phyloP scores from a whole-genome alignment of 352 stramenopile species.

The Phytophthora citricola region DNA sequence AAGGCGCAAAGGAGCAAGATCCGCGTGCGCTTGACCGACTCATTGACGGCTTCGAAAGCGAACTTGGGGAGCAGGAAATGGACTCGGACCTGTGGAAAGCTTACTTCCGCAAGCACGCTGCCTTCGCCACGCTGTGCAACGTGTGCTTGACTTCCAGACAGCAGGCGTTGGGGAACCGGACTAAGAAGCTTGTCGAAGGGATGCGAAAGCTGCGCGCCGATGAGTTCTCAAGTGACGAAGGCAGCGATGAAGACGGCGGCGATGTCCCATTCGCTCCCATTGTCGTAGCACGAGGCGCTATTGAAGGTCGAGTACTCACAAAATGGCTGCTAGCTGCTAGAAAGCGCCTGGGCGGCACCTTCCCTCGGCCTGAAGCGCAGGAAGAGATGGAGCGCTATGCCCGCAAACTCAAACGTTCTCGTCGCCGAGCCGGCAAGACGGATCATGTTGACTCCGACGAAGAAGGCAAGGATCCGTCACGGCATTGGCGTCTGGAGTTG shows the following conservation, averaged over 20 bases:
- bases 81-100: constrained; percentile 96
- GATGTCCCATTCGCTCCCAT: constrained; percentile 92
- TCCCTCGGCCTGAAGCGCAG: constrained; percentile 86
- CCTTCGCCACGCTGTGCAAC: constrained; percentile 95
- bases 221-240: constrained; percentile 93
- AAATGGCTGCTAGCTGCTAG: constrained; percentile 95
- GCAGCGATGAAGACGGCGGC: constrained; percentile 77
- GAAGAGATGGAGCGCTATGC: constrained; percentile 94
- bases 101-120: constrained; percentile 95
- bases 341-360: constrained; percentile 91
- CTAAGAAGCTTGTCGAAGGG: constrained; percentile 35
- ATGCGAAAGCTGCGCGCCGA: constrained; percentile 83
- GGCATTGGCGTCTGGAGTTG: constrained; percentile 84
- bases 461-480: constrained; percentile 65
- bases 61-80: constrained; percentile 89
- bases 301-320: constrained; percentile 93
- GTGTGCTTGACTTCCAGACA: constrained; percentile 75
- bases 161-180: constrained; percentile 23
- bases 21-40: constrained; percentile 77
- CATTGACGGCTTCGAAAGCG: constrained; percentile 74
- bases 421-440: constrained; percentile 64
- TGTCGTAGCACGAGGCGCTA: constrained; percentile 88
- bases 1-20: constrained; percentile 71
- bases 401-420: constrained; percentile 80
- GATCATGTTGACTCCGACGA: constrained; percentile 80